Base-by-base conservation (phyloP, 2,329 filamentous ascomycete species). In the Exutisphaerella laricina region DNA sequence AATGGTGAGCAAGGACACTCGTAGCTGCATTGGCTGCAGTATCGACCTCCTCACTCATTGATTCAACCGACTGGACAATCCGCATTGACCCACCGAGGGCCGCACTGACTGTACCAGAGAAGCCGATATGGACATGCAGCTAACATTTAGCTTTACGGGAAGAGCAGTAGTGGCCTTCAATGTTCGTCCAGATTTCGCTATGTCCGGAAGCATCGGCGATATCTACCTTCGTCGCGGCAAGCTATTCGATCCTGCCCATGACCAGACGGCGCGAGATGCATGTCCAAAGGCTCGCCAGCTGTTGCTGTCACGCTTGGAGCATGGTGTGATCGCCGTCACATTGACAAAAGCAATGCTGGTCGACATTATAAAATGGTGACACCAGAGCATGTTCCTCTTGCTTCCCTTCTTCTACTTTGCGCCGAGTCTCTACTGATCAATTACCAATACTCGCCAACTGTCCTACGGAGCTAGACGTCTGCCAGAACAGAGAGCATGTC, bases 101-200 rank as follows among this genome's bases (percentile, higher is more conserved):
- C 46, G 56, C 48, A 42, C 41, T 34, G 49, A 46, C 42, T 43
- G 41, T 33, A 43, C 25, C 39, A 45, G 33, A 43, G 37, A 40
- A 48, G 40, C 41, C 49, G 46, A 46, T 44, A 51, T 46, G 41
- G 41, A 37, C 39, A 57, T 62, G 57, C 56, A 61, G 56, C 58
- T 62, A 60, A 49, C 46, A 25, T 41, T 51, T 62, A 62, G 58
- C 57, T 58, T 56, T 57, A 26, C 23, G 29, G 26, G 39, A 49
- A 58, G 46, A 49, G 58, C 59, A 60, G 60, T 60, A 53, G 57
- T 52, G 45, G 45, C 37, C 39, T 25, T 29, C 45, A 35, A 33
- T 48, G 34, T 39, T 42, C 46, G 51, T 54, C 50, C 53, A 53
- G 53, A 55, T 48, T 48, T 44, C 49, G 48, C 45, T 44, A 44